Conservation (phyloP, 192 early-diverging fungal species). For the Pilobolus umbonatus region DNA sequence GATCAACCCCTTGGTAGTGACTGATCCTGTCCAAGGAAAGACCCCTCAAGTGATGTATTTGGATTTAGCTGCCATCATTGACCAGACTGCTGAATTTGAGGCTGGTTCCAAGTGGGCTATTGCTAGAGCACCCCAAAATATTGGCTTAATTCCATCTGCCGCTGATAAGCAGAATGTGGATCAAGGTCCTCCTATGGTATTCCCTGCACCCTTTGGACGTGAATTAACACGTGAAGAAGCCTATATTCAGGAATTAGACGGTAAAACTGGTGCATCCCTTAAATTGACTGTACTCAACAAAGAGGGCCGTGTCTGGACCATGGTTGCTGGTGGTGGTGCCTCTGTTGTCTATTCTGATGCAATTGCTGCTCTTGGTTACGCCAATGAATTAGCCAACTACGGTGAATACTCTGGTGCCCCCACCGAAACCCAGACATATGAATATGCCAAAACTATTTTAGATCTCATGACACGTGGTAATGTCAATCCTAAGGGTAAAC, state of each 20-base stretch:
- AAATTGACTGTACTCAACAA: conserved; percentile 97
- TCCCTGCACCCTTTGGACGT: conserved; percentile 97
- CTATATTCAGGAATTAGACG: conserved; percentile 95
- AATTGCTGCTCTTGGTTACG: conserved; percentile 94
- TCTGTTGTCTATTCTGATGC: conserved; percentile 98
- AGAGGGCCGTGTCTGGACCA: conserved; percentile 96
- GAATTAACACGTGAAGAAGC: conserved; percentile 96
- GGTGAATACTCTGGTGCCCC: conserved; percentile 99
- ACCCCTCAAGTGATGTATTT: conserved; percentile 81
- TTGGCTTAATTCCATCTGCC: conserved; percentile 35
- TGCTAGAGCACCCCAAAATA: conserved; percentile 62
- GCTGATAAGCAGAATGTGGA: conserved; percentile 41
- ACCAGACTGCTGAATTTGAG: conserved; percentile 98
- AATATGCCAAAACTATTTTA: conserved; percentile 97
- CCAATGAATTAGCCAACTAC: conserved; percentile 96
- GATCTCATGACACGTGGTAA: conserved; percentile 95
- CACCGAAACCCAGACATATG: conserved; percentile 98
- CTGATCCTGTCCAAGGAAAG: conserved; percentile 54
- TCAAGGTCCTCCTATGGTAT: conserved; percentile 86
- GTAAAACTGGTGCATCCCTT: conserved; percentile 97
- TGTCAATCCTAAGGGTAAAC: conserved; percentile 84
- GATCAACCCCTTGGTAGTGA: conserved; percentile 98
- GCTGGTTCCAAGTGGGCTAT: conserved; percentile 93
- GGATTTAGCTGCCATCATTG: conserved; percentile 96
- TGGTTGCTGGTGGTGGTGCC: conserved; percentile 99